phyloP scores from a whole-genome alignment of 1,284 basidiomycete species.

The Chondrostereum purpureum region DNA sequence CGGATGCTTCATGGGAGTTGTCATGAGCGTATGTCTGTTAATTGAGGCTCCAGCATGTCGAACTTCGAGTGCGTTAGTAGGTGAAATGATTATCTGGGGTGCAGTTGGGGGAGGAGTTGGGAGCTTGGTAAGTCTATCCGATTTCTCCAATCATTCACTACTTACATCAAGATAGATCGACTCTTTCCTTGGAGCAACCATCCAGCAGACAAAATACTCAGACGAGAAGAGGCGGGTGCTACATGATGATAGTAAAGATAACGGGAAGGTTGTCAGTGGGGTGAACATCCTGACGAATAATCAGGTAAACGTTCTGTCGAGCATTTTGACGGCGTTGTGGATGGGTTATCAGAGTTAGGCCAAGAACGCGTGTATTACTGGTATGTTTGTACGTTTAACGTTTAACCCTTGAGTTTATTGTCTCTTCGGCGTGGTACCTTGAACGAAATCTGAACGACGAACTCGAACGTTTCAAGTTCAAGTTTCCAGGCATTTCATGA shows the following conservation, averaged over 20 bases:
- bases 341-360: background rate
- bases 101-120: slow-evolving; percentile 64
- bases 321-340: slow-evolving; percentile 1
- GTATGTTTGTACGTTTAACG: too few relatives aligned
- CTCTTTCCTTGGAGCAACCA: slow-evolving; percentile 81
- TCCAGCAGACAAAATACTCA: slow-evolving; percentile 80
- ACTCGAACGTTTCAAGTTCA: too few relatives aligned
- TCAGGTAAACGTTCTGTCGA: slow-evolving; percentile 41
- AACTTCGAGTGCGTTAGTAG: slow-evolving; percentile 29
- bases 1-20: slow-evolving; percentile 65
- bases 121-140: slow-evolving; percentile 51
- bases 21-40: slow-evolving; percentile 52
- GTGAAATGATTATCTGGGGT: slow-evolving; percentile 52
- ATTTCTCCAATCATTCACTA: slow-evolving; percentile 1
- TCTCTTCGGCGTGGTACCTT: too few relatives aligned
- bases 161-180: slow-evolving; percentile 50
- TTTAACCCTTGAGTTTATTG: too few relatives aligned
- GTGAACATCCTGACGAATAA: slow-evolving; percentile 75
- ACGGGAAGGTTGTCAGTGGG: slow-evolving; percentile 58
- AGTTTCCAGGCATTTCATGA: too few relatives aligned
- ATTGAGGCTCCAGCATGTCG: slow-evolving; percentile 55
- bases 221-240: slow-evolving; percentile 57
- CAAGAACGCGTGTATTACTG: too few relatives aligned
- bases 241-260: slow-evolving; percentile 41
- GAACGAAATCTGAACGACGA: too few relatives aligned